phyloP scores from a whole-genome alignment of 2,329 filamentous ascomycete species.

The Pseudogymnoascus sp. region DNA sequence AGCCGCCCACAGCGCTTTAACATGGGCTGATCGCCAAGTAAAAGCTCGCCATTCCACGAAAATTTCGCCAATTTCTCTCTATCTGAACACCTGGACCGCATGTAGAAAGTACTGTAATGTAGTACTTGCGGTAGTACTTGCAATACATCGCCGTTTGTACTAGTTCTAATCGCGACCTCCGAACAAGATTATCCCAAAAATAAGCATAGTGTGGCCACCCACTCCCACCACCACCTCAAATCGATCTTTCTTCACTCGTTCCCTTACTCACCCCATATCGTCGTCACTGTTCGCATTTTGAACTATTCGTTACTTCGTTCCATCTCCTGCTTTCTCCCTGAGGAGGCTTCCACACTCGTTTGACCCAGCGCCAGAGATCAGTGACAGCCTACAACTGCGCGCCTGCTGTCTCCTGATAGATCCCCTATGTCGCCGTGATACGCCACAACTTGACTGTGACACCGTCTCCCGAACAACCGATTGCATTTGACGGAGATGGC shows the following conservation, averaged over 20 bases:
- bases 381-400: background rate
- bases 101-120: background rate
- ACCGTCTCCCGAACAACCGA: slow-evolving; percentile 1
- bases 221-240: slow-evolving; percentile 3
- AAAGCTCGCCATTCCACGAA: background rate
- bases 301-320: background rate
- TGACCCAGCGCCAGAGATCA: background rate
- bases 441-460: slow-evolving; percentile 6
- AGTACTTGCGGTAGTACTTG: background rate
- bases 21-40: background rate
- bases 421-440: slow-evolving; percentile 8
- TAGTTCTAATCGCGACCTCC: slow-evolving; percentile 5
- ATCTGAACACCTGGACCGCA: background rate
- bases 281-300: background rate
- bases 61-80: slow-evolving; percentile 4
- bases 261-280: background rate
- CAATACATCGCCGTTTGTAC: background rate
- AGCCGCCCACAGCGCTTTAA: background rate
- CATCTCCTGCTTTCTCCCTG: background rate
- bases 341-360: slow-evolving; percentile 4
- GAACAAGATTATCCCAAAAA: slow-evolving; percentile 4
- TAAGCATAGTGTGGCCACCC: background rate
- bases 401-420: slow-evolving; percentile 1
- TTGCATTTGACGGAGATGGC: slow-evolving; percentile 5
- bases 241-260: slow-evolving; percentile 1